Evolutionary conservation across 371 early-diverging fungal genomes (phyloP).

Genomic region (Thermomucor indicae-seudaticae): DNA sequence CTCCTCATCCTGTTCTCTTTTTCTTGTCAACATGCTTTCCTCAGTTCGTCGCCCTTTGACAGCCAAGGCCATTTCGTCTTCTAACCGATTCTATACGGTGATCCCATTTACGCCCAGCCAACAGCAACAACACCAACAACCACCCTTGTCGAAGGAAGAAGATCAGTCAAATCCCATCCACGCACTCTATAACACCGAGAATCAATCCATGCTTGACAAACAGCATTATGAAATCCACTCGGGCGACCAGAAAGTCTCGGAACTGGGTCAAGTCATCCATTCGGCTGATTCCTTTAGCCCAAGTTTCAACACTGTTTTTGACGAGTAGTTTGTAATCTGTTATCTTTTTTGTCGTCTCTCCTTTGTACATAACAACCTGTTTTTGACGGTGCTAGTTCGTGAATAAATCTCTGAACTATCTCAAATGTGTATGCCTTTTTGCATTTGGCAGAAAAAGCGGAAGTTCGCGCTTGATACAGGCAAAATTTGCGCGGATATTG

Average conservation of each 20-base stretch:
- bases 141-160: background rate
- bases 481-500: no score
- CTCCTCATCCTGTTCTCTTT: background rate
- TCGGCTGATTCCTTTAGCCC: constrained; percentile 17
- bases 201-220: constrained; percentile 12
- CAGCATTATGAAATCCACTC: constrained; percentile 25
- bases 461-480: no score
- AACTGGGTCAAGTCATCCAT: background rate
- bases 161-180: constrained; percentile 31
- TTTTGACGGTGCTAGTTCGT: background rate
- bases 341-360: background rate
- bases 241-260: background rate
- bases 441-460: no score
- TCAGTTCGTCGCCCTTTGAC: background rate
- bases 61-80: background rate
- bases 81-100: constrained; percentile 5
- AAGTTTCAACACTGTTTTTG: constrained; percentile 24
- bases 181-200: constrained; percentile 20
- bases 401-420: background rate
- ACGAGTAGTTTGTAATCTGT: constrained; percentile 9
- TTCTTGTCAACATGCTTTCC: background rate
- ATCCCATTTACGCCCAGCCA: constrained; percentile 7
- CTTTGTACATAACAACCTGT: background rate
- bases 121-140: background rate
- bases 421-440: no score